phyloP scores from a whole-genome alignment of 2,329 filamentous ascomycete genomes.

The Neoarthrinium moseri region DNA sequence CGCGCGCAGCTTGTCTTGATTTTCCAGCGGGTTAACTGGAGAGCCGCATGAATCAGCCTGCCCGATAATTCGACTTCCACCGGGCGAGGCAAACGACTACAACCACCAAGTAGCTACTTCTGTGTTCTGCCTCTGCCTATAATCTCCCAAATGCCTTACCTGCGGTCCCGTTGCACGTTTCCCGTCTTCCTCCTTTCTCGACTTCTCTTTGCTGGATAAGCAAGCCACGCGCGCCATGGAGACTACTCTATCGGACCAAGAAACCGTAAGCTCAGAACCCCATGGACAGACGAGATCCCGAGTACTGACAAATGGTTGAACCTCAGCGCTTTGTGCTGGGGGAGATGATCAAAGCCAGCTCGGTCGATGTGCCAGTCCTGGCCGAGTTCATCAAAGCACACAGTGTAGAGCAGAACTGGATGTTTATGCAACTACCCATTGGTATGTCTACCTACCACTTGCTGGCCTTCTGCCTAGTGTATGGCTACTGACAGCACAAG shows the following conservation, averaged over 20 bases:
- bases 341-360: conserved; percentile 58
- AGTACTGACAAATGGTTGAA: conserved; percentile 17
- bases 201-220: conserved; percentile 18
- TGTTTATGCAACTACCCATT: conserved; percentile 45
- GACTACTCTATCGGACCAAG: conserved; percentile 46
- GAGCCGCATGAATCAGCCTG: conserved; percentile 2
- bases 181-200: conserved; percentile 23
- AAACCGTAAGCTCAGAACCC: conserved; percentile 47
- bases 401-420: conserved; percentile 42
- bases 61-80: neutral
- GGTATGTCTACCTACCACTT: conserved; percentile 34
- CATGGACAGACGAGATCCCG: too few relatives aligned
- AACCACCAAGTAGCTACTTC: neutral
- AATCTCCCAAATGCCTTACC: conserved; percentile 31
- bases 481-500: conserved; percentile 30
- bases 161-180: conserved; percentile 25
- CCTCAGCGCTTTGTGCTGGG: conserved; percentile 55
- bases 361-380: conserved; percentile 44
- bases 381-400: conserved; percentile 45
- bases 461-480: conserved; percentile 3
- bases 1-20: neutral
- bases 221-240: conserved; percentile 35
- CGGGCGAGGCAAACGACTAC: neutral
- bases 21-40: neutral
- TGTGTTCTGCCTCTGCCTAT: conserved; percentile 13